Percentiles rank a stretch among this genome's conserved stretches.
phyloP scores from a whole-genome alignment of 371 early-diverging fungal species.

The Mortierella sp. region DNA sequence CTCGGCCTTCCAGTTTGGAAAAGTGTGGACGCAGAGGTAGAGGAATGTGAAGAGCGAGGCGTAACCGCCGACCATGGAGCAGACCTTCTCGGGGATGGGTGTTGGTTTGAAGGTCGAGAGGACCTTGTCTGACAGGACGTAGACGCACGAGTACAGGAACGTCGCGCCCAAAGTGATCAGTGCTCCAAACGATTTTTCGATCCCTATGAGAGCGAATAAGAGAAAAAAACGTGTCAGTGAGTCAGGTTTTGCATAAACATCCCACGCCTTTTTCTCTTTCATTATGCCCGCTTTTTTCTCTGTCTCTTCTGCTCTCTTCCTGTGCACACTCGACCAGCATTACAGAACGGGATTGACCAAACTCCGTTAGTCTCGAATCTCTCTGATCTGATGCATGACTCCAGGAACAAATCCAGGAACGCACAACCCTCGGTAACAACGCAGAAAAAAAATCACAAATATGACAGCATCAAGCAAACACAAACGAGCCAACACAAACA shows the following conservation, averaged over 20 bases:
- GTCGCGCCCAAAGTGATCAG: conserved; percentile 58
- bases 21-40: conserved; percentile 61
- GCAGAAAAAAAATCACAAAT: neutral
- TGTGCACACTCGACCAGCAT: neutral
- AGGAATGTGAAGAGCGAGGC: conserved; percentile 45
- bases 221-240: neutral
- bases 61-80: conserved; percentile 55
- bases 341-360: neutral
- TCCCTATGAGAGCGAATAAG: conserved; percentile 19
- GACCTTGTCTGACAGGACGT: conserved; percentile 58
- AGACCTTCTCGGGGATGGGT: conserved; percentile 58
- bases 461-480: neutral
- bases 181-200: conserved; percentile 56
- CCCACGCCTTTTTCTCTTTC: neutral
- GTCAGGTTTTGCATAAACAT: neutral
- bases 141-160: conserved; percentile 59
- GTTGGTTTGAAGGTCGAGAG: conserved; percentile 32
- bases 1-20: conserved; percentile 62
- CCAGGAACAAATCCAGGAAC: neutral
- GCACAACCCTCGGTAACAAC: neutral
- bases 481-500: neutral
- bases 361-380: conserved; percentile 7
- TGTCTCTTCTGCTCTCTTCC: neutral
- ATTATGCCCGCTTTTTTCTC: too few species aligned
- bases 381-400: neutral